Percentiles rank a stretch among this genome's conserved stretches.
Evolutionary conservation across 1,139 yeast species (phyloP).

Genomic region (Candida pseudoviswanathii): DNA sequence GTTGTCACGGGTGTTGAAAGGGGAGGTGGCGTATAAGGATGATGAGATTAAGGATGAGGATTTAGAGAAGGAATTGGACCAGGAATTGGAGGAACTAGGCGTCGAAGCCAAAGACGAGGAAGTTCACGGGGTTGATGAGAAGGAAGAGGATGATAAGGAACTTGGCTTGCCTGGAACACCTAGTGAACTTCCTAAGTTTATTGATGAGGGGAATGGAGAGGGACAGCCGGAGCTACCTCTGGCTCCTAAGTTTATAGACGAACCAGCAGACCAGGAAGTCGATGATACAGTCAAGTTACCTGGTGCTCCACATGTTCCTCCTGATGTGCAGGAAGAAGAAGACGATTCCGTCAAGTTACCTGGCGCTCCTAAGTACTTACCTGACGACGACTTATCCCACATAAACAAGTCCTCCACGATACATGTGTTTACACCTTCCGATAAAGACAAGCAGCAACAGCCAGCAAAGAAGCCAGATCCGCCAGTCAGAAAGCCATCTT

Average conservation of each 20-base stretch:
- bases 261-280: background rate
- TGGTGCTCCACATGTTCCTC: constrained; percentile 36
- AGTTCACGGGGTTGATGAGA: constrained; percentile 1
- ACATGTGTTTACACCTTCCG: constrained; percentile 36
- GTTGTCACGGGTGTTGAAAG: constrained; percentile 42
- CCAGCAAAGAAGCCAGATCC: constrained; percentile 1
- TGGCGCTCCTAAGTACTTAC: constrained; percentile 46
- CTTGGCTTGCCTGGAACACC: constrained; percentile 17
- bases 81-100: constrained; percentile 25
- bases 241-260: constrained; percentile 16
- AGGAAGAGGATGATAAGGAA: constrained; percentile 8
- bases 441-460: background rate
- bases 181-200: constrained; percentile 18
- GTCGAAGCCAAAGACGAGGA: constrained; percentile 6
- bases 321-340: constrained; percentile 25
- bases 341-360: constrained; percentile 34
- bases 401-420: constrained; percentile 45
- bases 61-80: constrained; percentile 28
- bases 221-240: constrained; percentile 12
- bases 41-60: constrained; percentile 31
- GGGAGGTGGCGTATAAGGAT: constrained; percentile 32
- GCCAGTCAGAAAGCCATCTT: constrained; percentile 8
- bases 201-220: constrained; percentile 14
- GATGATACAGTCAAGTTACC: constrained; percentile 22
- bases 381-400: constrained; percentile 41